Percentiles rank a stretch among this genome's conserved stretches.
Conservation (phyloP, 345 rosid genomes). For the Draba incana region DNA sequence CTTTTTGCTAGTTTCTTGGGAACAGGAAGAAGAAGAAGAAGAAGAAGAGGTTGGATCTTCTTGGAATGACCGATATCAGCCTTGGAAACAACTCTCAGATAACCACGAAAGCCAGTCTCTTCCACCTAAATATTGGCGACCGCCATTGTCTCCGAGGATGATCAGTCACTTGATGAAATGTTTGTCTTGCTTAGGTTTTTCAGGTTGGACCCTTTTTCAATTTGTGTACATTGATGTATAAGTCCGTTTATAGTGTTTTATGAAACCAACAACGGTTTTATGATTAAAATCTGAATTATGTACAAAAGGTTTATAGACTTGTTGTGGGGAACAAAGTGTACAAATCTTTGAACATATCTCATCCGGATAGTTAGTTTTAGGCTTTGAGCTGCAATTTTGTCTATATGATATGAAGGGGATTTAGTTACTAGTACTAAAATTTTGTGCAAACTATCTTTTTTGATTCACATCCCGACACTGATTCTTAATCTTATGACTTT, state of each 20-base stretch:
- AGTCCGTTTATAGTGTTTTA: conserved; percentile 27
- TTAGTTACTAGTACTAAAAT: not conserved
- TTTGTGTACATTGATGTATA: conserved; percentile 30
- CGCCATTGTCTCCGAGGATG: not conserved
- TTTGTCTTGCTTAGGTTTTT: conserved; percentile 20
- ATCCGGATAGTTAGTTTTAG: no score
- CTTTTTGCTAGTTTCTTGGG: conserved; percentile 13
- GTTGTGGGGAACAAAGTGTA: not conserved
- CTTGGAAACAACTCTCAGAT: conserved; percentile 11
- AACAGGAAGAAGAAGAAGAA: not conserved
- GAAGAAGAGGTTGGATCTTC: not conserved
- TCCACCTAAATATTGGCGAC: not conserved
- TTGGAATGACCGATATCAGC: conserved; percentile 11
- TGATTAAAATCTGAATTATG: no score
- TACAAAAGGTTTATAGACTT: not conserved
- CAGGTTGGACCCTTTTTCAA: conserved; percentile 32
- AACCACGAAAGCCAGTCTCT: not conserved
- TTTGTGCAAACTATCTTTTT: no score
- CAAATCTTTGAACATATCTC: not conserved
- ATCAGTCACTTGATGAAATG: conserved; percentile 20
- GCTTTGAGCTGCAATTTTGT: not conserved
- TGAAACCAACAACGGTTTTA: conserved; percentile 30
- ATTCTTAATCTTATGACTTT: no score
- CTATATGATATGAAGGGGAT: not conserved
- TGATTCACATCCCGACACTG: no score